A percentile compares a stretch with the other conserved stretches of the same genome.
Evolutionary conservation across 768 basidiomycete genomes (phyloP).

Genomic region (Lenzites betulinus): DNA sequence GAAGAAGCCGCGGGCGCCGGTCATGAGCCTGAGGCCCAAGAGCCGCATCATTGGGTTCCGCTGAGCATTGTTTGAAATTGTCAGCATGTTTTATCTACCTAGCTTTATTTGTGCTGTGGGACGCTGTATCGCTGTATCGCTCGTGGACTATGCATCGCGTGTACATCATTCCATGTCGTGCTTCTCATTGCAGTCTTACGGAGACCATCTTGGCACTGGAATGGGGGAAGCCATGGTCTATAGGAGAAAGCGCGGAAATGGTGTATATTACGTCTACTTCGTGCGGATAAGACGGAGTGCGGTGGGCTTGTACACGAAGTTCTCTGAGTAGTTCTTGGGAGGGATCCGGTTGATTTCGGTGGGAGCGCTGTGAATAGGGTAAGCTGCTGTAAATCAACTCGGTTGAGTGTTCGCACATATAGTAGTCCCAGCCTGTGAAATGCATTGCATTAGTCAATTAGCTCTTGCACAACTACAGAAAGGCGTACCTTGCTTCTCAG

Average conservation of each 20-base stretch:
- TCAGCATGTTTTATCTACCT: background rate
- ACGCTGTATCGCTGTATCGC: conserved; percentile 7
- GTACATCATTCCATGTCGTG: conserved; percentile 6
- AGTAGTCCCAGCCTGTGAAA: conserved; percentile 94
- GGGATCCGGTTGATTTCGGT: conserved; percentile 66
- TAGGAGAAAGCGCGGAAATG: background rate
- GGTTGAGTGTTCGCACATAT: conserved; percentile 58
- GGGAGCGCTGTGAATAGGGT: background rate
- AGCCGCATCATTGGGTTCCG: conserved; percentile 62
- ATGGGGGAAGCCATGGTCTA: too few relatives aligned
- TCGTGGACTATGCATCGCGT: conserved; percentile 1
- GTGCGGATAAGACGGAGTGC: conserved; percentile 85
- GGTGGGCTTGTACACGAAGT: conserved; percentile 80
- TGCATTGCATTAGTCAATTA: background rate
- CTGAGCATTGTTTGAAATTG: background rate
- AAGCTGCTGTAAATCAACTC: background rate
- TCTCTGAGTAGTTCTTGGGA: conserved; percentile 90
- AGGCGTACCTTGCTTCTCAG: conserved; percentile 87
- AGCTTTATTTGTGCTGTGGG: background rate
- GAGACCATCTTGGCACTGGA: too few relatives aligned
- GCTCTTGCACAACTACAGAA: too few relatives aligned
- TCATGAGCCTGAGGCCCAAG: conserved; percentile 58
- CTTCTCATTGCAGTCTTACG: background rate
- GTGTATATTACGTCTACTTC: conserved; percentile 61
- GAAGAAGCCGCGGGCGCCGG: conserved; percentile 50